These are phyloP conservation scores for Ophiocordyceps robertsii DNA, from an alignment of 2,329 filamentous ascomycete species.

Conservation along the genomic window DNA sequence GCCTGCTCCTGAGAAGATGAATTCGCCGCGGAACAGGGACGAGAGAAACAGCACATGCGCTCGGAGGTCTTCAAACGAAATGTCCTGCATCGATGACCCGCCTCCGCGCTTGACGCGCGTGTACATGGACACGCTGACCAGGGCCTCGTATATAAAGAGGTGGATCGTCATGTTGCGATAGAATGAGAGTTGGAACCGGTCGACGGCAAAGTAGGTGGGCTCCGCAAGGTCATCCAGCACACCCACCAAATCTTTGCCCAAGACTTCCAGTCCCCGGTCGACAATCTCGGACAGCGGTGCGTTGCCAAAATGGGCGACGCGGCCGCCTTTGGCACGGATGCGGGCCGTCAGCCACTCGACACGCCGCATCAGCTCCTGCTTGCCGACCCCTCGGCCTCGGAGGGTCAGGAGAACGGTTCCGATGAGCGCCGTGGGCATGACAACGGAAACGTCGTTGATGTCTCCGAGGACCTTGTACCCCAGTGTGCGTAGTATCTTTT, in stretches of 20 bases:
- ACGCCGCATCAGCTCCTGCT: conserved; percentile 68
- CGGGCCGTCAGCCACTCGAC: conserved; percentile 82
- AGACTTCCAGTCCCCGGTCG: conserved; percentile 77
- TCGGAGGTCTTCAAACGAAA: conserved; percentile 58
- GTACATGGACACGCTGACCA: conserved; percentile 86
- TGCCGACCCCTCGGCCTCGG: conserved; percentile 81
- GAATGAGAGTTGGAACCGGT: conserved; percentile 93
- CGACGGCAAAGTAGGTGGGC: conserved; percentile 87
- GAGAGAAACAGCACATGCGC: conserved; percentile 83
- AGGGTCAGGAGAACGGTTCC: conserved; percentile 87
- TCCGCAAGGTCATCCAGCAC: conserved; percentile 68
- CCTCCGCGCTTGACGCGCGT: conserved; percentile 82
- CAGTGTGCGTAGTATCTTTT: conserved; percentile 69
- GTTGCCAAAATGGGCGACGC: conserved; percentile 85
- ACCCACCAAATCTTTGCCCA: conserved; percentile 81
- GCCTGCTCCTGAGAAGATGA: conserved; percentile 88
- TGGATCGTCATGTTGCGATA: conserved; percentile 99
- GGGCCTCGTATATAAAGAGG: conserved; percentile 83
- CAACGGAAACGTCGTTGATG: conserved; percentile 90
- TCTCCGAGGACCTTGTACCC: conserved; percentile 88
- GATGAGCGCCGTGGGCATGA: conserved; percentile 95
- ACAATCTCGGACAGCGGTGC: conserved; percentile 70
- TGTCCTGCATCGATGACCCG: conserved; percentile 67
- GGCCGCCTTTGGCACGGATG: conserved; percentile 73
- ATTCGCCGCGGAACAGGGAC: conserved; percentile 87